Conservation (phyloP, 768 basidiomycete species). For the Postia placenta region DNA sequence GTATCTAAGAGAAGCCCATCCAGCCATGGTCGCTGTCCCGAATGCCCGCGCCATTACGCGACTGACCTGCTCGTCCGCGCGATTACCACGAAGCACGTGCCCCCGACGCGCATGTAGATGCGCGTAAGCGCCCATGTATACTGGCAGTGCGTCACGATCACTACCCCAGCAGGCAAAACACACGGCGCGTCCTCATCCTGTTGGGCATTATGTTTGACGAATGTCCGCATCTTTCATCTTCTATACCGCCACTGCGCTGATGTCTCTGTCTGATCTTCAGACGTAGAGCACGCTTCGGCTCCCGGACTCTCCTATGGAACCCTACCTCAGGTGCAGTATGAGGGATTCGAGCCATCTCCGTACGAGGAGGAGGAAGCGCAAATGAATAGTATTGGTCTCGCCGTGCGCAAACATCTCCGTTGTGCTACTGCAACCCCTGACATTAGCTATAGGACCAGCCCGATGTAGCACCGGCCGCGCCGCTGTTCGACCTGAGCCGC, state of each 20-base stretch:
- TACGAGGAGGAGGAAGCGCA: constrained; percentile 45
- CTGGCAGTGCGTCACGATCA: too few species aligned
- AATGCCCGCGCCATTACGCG: background rate
- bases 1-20: too few species aligned
- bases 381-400: constrained; percentile 30
- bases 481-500: constrained; percentile 77
- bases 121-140: background rate
- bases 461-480: constrained; percentile 22
- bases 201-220: constrained; percentile 32
- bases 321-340: constrained; percentile 64
- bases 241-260: constrained; percentile 4
- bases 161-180: too few species aligned
- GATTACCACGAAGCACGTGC: background rate
- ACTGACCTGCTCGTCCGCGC: background rate
- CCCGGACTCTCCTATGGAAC: constrained; percentile 35
- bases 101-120: too few species aligned
- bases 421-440: background rate
- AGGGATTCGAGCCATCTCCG: constrained; percentile 82
- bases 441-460: background rate
- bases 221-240: constrained; percentile 24
- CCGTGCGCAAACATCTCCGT: too few species aligned
- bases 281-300: constrained; percentile 77
- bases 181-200: too few species aligned
- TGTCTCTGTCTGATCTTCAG: constrained; percentile 34
- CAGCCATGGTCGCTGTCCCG: too few species aligned